Percentiles rank a stretch among this genome's conserved stretches.
Evolutionary conservation across 495 filamentous ascomycete species (phyloP).

Genomic region (Pseudomonodictys pantanalensis): DNA sequence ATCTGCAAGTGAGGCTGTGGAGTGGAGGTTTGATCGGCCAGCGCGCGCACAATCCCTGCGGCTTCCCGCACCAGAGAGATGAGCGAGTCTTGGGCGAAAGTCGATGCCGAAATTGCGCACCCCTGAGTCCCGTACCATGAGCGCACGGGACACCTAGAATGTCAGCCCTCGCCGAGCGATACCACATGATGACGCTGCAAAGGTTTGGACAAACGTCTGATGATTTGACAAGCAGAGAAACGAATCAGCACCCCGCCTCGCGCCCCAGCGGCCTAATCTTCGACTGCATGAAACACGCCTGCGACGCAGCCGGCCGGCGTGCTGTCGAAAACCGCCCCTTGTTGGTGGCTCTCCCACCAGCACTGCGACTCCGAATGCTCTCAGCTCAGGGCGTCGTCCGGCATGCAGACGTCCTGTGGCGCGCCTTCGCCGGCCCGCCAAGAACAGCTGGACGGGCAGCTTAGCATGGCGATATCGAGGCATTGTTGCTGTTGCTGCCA

Average conservation of each 20-base stretch:
- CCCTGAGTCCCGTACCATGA: constrained; percentile 15
- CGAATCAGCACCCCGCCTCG: constrained; percentile 23
- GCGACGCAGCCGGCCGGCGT: constrained; percentile 14
- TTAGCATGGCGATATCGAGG: too few species aligned
- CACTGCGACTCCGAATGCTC: background rate
- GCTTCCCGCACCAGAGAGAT: constrained; percentile 24
- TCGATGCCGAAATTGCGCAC: constrained; percentile 29
- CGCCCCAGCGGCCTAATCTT: background rate
- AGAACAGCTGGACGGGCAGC: too few species aligned
- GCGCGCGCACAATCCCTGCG: constrained; percentile 17
- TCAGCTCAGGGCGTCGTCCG: background rate
- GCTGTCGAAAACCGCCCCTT: background rate
- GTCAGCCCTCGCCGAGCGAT: constrained; percentile 18
- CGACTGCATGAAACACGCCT: constrained; percentile 29
- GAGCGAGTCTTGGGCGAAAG: constrained; percentile 7
- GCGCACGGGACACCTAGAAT: constrained; percentile 2
- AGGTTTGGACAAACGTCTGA: constrained; percentile 22
- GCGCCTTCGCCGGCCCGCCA: too few species aligned
- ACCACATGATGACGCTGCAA: constrained; percentile 19
- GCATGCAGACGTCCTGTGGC: too few species aligned
- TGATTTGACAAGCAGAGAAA: constrained; percentile 30
- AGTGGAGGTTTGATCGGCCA: constrained; percentile 18
- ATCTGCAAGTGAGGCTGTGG: constrained; percentile 23
- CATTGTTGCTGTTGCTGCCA: background rate
- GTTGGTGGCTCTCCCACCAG: background rate